A percentile compares a stretch with the other conserved stretches of the same genome.
Conservation (phyloP, 108 stramenopile genomes). For the Fragilaria radians region DNA sequence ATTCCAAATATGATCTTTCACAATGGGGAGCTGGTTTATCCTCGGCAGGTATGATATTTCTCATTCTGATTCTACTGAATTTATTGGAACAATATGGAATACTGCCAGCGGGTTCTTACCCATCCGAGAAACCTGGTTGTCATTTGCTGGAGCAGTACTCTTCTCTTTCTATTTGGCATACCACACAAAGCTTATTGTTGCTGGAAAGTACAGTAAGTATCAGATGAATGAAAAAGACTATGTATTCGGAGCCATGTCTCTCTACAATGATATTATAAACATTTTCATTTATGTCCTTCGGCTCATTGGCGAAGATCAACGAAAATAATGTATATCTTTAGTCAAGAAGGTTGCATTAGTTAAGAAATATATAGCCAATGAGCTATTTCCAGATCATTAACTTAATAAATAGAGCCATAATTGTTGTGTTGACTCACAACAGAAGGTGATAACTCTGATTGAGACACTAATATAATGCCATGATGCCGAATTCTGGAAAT, state of each 20-base stretch:
- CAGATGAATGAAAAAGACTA: conserved; percentile 89
- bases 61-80: conserved; percentile 63
- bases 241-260: conserved; percentile 80
- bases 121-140: conserved; percentile 56
- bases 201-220: conserved; percentile 78
- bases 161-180: conserved; percentile 73
- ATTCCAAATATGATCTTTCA: conserved; percentile 88
- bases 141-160: conserved; percentile 50
- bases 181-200: conserved; percentile 74
- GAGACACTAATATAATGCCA: no score
- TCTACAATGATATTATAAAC: conserved; percentile 91
- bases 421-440: no score
- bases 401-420: no score
- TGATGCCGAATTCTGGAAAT: no score
- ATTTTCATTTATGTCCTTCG: conserved; percentile 86
- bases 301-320: conserved; percentile 62
- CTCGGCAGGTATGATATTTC: conserved; percentile 50
- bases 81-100: conserved; percentile 58
- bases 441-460: no score
- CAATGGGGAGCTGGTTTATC: conserved; percentile 68
- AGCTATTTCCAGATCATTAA: no score
- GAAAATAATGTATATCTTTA: conserved; percentile 13
- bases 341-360: no score
- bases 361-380: no score
- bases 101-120: conserved; percentile 63